Evolutionary conservation across 129 eudicot genomes (phyloP).

Genomic region (Pseudognaphalium luteoalbum): DNA sequence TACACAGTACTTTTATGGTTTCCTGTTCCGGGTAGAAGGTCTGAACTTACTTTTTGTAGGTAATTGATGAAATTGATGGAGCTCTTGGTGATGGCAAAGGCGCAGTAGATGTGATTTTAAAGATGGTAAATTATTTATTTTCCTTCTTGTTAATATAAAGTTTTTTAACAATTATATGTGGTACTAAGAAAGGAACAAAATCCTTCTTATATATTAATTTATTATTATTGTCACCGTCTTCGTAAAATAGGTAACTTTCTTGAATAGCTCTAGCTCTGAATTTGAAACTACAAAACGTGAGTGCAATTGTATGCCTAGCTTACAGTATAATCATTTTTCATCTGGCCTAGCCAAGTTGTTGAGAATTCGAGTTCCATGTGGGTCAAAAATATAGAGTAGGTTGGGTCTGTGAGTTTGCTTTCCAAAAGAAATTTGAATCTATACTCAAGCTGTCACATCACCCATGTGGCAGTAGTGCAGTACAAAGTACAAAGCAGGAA

Average conservation of each 20-base stretch:
- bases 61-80: conserved; percentile 97
- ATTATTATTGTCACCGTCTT: not conserved
- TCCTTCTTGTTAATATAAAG: not conserved
- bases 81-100: conserved; percentile 99
- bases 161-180: too few species aligned
- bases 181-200: too few species aligned
- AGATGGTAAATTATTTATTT: conserved; percentile 54
- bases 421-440: too few species aligned
- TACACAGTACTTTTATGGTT: conserved; percentile 2
- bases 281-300: not conserved
- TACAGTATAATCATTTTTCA: too few species aligned
- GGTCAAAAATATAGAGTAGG: too few species aligned
- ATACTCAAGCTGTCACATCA: not conserved
- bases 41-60: conserved; percentile 40
- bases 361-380: too few species aligned
- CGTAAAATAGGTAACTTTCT: not conserved
- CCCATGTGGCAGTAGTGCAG: not conserved
- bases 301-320: not conserved
- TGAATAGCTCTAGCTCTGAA: conserved; percentile 1
- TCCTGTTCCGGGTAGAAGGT: not conserved
- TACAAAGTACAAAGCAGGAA: conserved; percentile 3
- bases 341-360: not conserved
- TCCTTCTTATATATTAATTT: not conserved
- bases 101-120: conserved; percentile 86
- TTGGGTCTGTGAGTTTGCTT: too few species aligned